Conservation (phyloP, 2,329 filamentous ascomycete genomes). For the Lachnellula hyalina region DNA sequence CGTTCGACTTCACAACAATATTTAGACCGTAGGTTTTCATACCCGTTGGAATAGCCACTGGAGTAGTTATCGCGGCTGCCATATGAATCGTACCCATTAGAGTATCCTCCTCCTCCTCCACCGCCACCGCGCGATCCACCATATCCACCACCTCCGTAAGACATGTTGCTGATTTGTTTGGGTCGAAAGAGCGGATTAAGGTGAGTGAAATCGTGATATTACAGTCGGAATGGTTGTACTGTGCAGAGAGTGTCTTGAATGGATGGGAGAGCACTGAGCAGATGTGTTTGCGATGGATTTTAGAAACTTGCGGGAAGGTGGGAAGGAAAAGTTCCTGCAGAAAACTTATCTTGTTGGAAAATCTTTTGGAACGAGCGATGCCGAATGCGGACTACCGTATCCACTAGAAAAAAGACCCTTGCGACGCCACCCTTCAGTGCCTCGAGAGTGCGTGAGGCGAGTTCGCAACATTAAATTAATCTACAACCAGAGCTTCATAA, state of each 20-base stretch:
- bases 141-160: slow-evolving; percentile 53
- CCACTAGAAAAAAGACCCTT: neutral
- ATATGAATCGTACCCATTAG: slow-evolving; percentile 50
- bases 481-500: no score
- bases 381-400: slow-evolving; percentile 2
- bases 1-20: slow-evolving; percentile 31
- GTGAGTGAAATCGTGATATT: slow-evolving; percentile 8
- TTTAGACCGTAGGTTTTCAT: slow-evolving; percentile 36
- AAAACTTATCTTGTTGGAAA: slow-evolving; percentile 8
- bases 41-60: slow-evolving; percentile 47
- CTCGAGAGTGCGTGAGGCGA: no score
- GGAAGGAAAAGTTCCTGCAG: slow-evolving; percentile 16
- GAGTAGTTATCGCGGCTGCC: slow-evolving; percentile 41
- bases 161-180: slow-evolving; percentile 48
- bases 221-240: slow-evolving; percentile 7
- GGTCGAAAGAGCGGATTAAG: slow-evolving; percentile 12
- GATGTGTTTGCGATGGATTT: slow-evolving; percentile 16
- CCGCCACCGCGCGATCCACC: slow-evolving; percentile 43
- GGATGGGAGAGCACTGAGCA: slow-evolving; percentile 19
- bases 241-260: slow-evolving; percentile 13
- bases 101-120: slow-evolving; percentile 43
- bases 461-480: no score
- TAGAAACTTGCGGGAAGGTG: slow-evolving; percentile 4
- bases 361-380: slow-evolving; percentile 1
- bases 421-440: neutral